phyloP scores from a whole-genome alignment of 805 yeast genomes.

The Metschnikowia koreensis region DNA sequence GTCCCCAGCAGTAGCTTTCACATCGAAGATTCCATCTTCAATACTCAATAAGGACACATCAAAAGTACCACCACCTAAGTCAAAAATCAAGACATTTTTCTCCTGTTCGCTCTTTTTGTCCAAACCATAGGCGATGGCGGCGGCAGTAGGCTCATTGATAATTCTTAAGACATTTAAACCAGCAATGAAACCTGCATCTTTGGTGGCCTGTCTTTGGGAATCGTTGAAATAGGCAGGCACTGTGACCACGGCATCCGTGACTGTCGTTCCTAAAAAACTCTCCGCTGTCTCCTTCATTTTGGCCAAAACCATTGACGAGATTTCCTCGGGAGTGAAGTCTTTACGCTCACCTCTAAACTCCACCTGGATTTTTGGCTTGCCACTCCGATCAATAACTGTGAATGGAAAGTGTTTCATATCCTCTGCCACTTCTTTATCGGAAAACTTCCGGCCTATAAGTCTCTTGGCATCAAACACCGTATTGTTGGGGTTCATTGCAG shows the following conservation, averaged over 20 bases:
- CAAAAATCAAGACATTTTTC: constrained; percentile 87
- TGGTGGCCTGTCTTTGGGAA: constrained; percentile 46
- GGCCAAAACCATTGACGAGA: constrained; percentile 86
- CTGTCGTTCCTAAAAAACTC: constrained; percentile 79
- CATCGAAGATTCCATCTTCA: constrained; percentile 91
- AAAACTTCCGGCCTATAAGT: constrained; percentile 79
- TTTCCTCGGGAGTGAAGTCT: constrained; percentile 89
- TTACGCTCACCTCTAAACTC: constrained; percentile 86
- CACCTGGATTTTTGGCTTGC: constrained; percentile 86
- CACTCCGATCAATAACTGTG: constrained; percentile 70
- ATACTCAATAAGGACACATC: constrained; percentile 86
- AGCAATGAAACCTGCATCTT: constrained; percentile 45
- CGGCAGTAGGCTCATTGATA: constrained; percentile 46
- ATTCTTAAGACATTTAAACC: constrained; percentile 46
- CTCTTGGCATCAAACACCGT: constrained; percentile 96
- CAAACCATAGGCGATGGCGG: constrained; percentile 46
- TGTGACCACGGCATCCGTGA: constrained; percentile 52
- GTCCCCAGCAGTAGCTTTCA: constrained; percentile 85
- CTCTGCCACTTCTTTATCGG: constrained; percentile 72
- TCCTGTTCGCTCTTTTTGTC: constrained; percentile 59
- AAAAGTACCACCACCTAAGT: constrained; percentile 97
- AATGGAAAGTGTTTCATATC: constrained; percentile 91
- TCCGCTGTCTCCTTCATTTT: constrained; percentile 96
- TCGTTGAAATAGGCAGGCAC: constrained; percentile 46
- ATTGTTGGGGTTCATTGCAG: constrained; percentile 92